Evolutionary conservation across 495 filamentous ascomycete species (phyloP).

Genomic region (Aspergillus baeticus): DNA sequence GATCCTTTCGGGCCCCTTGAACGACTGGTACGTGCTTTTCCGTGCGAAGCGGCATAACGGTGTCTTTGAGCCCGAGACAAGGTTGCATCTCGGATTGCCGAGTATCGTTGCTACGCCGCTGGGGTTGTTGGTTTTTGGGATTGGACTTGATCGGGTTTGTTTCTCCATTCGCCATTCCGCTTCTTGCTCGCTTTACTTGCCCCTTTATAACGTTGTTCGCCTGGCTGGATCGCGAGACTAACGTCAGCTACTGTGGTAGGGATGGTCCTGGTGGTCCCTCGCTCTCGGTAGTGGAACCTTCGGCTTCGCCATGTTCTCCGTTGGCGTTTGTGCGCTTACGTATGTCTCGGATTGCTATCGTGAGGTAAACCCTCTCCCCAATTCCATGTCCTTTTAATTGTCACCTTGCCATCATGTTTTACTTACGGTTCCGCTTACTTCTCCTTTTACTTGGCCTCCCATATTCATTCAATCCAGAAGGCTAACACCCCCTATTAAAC

Average conservation of each 20-base stretch:
- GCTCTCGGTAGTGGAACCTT: slow-evolving; percentile 28
- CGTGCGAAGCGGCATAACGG: slow-evolving; percentile 27
- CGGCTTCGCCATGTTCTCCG: slow-evolving; percentile 24
- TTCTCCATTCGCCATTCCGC: too few species aligned
- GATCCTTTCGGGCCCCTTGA: slow-evolving; percentile 26
- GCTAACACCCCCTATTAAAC: too few species aligned
- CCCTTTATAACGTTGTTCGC: too few species aligned
- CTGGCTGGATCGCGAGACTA: too few species aligned
- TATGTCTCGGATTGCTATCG: slow-evolving; percentile 30
- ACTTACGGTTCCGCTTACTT: too few species aligned
- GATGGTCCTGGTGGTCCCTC: slow-evolving; percentile 27
- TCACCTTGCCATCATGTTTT: too few species aligned
- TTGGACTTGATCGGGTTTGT: slow-evolving; percentile 21
- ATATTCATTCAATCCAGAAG: too few species aligned
- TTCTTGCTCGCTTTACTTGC: too few species aligned
- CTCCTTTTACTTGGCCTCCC: too few species aligned
- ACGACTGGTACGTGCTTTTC: slow-evolving; percentile 30
- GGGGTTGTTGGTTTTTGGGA: slow-evolving; percentile 27
- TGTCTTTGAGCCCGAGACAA: slow-evolving; percentile 31
- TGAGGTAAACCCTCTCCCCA: slow-evolving; percentile 20
- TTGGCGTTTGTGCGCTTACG: slow-evolving; percentile 14
- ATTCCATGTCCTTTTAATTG: too few species aligned
- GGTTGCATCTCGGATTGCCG: slow-evolving; percentile 21
- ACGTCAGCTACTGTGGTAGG: slow-evolving; percentile 11
- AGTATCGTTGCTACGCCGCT: slow-evolving; percentile 16